Conservation (phyloP, 2,329 filamentous ascomycete species). For the Didymellaceae sp. region DNA sequence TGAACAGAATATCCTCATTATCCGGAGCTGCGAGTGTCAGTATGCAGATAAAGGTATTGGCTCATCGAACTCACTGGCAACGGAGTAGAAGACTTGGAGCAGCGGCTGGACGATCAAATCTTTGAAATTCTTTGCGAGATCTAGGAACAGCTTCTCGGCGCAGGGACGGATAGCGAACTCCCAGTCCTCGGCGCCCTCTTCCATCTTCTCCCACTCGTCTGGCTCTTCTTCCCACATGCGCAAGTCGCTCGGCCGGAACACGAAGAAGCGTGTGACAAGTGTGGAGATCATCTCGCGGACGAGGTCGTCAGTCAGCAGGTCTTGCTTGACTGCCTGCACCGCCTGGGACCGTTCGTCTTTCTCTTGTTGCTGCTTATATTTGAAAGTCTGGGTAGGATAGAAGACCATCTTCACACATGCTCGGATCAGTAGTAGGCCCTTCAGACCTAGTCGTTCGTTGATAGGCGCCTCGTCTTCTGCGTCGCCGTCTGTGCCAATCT, state of each 20-base stretch:
- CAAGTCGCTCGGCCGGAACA: constrained; percentile 84
- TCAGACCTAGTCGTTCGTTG: constrained; percentile 79
- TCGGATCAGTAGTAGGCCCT: constrained; percentile 81
- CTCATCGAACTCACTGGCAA: constrained; percentile 63
- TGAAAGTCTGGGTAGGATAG: constrained; percentile 80
- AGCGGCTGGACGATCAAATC: constrained; percentile 78
- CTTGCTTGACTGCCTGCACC: constrained; percentile 70
- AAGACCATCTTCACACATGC: constrained; percentile 87
- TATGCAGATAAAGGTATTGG: not conserved
- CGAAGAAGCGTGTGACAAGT: constrained; percentile 85
- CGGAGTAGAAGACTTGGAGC: constrained; percentile 80
- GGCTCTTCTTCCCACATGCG: constrained; percentile 93
- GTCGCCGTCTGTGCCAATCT: constrained; percentile 55
- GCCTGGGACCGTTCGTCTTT: constrained; percentile 78
- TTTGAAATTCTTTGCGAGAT: constrained; percentile 89
- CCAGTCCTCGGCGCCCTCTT: constrained; percentile 81
- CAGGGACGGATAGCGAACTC: constrained; percentile 93
- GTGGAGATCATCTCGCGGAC: constrained; percentile 82
- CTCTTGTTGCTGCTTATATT: constrained; percentile 75
- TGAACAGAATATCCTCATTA: constrained; percentile 76
- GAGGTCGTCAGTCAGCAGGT: constrained; percentile 78
- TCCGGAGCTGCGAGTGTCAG: constrained; percentile 54
- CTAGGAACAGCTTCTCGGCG: constrained; percentile 90
- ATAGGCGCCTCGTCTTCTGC: constrained; percentile 62
- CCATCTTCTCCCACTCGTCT: constrained; percentile 91